Percentiles rank a stretch among this genome's conserved stretches.
phyloP scores from a whole-genome alignment of 768 basidiomycete species.

The Arthromyces matolae region DNA sequence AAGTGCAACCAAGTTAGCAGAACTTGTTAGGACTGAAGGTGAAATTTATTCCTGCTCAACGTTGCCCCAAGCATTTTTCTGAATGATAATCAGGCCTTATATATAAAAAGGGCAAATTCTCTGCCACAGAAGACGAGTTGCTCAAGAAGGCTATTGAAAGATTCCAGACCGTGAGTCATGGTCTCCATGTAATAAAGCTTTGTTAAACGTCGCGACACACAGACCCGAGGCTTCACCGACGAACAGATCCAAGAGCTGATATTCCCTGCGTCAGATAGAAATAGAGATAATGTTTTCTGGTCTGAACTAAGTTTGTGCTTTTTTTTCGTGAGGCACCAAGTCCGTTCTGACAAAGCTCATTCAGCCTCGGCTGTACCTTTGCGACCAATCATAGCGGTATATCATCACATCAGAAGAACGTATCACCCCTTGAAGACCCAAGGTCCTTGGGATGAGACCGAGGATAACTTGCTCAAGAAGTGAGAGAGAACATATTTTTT shows the following conservation, averaged over 20 bases:
- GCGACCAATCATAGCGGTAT: slow-evolving; percentile 80
- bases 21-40: slow-evolving; percentile 71
- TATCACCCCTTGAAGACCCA: slow-evolving; percentile 67
- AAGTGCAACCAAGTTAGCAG: slow-evolving; percentile 60
- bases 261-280: slow-evolving; percentile 61
- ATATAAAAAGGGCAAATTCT: slow-evolving; percentile 87
- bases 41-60: neutral
- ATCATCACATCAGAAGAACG: slow-evolving; percentile 71
- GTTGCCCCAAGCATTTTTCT: neutral
- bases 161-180: slow-evolving; percentile 49
- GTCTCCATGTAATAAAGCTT: neutral
- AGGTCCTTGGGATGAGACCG: slow-evolving; percentile 65
- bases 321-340: neutral
- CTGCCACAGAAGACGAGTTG: slow-evolving; percentile 69
- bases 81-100: slow-evolving; percentile 54
- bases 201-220: slow-evolving; percentile 32
- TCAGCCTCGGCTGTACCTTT: slow-evolving; percentile 67
- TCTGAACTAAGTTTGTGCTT: slow-evolving; percentile 63
- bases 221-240: slow-evolving; percentile 42
- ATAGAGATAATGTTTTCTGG: slow-evolving; percentile 70
- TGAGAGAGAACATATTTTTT: slow-evolving; percentile 29
- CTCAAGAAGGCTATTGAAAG: slow-evolving; percentile 60
- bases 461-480: slow-evolving; percentile 64
- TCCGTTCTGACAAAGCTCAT: slow-evolving; percentile 7
- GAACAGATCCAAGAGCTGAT: slow-evolving; percentile 61